phyloP scores from a whole-genome alignment of 176 grass and related monocot genomes.

The Lolium multiflorum region DNA sequence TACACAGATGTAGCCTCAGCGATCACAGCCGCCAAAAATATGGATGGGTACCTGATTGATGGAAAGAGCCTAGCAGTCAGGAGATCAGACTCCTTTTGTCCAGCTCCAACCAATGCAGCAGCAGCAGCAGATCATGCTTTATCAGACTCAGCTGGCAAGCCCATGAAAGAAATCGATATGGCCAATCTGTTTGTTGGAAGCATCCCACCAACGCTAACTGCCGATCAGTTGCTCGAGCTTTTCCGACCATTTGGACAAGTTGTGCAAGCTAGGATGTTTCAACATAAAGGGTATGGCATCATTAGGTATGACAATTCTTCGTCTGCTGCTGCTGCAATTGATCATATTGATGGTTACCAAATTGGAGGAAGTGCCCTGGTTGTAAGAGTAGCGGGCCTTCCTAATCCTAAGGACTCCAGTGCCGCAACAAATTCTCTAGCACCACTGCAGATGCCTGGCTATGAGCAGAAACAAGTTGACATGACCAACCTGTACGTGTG shows the following conservation, averaged over 20 bases:
- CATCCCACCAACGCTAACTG: constrained; percentile 54
- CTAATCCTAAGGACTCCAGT: not conserved
- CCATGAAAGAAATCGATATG: constrained; percentile 58
- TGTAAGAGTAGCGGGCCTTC: constrained; percentile 54
- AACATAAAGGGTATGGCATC: constrained; percentile 58
- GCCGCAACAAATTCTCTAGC: constrained; percentile 15
- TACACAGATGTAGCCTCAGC: constrained; percentile 53
- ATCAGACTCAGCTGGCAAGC: constrained; percentile 38
- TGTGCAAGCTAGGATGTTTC: constrained; percentile 52
- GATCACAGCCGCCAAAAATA: constrained; percentile 42
- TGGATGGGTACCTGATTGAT: constrained; percentile 65
- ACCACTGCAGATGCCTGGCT: constrained; percentile 3
- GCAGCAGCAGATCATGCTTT: constrained; percentile 28
- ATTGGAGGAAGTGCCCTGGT: constrained; percentile 66
- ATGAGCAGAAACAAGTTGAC: constrained; percentile 50
- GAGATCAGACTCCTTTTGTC: not conserved
- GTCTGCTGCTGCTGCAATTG: constrained; percentile 52
- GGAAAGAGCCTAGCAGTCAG: constrained; percentile 61
- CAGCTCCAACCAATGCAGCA: constrained; percentile 31
- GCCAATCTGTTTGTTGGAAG: constrained; percentile 60
- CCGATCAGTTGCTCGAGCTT: constrained; percentile 57
- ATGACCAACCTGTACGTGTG: constrained; percentile 63
- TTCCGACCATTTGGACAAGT: constrained; percentile 69
- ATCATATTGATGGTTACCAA: constrained; percentile 62
- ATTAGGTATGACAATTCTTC: constrained; percentile 56